These are phyloP conservation scores for Karstenula rhodostoma DNA, from an alignment of 2,329 filamentous ascomycete genomes.

Conservation along the genomic window DNA sequence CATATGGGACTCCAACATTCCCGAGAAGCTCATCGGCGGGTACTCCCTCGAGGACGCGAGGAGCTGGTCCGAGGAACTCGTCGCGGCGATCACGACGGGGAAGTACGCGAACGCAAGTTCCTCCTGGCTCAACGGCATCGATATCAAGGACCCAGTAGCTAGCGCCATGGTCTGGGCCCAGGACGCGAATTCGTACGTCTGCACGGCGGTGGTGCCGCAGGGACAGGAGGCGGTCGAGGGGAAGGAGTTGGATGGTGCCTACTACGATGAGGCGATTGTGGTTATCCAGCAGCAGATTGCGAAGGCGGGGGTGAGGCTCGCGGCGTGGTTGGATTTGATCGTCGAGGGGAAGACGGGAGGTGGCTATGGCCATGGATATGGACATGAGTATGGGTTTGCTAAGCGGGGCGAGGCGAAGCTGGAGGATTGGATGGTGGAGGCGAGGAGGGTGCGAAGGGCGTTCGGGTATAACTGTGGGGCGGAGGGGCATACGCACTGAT, in stretches of 20 bases:
- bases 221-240: slow-evolving; percentile 47
- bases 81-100: slow-evolving; percentile 50
- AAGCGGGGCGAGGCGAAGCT: slow-evolving; percentile 26
- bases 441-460: slow-evolving; percentile 34
- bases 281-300: slow-evolving; percentile 55
- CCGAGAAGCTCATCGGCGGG: slow-evolving; percentile 52
- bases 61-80: slow-evolving; percentile 50
- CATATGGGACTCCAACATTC: slow-evolving; percentile 56
- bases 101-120: slow-evolving; percentile 42
- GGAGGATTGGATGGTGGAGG: slow-evolving; percentile 40
- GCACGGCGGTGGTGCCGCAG: slow-evolving; percentile 51
- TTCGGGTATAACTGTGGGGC: slow-evolving; percentile 38
- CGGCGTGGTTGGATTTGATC: slow-evolving; percentile 42
- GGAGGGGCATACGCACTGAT: slow-evolving; percentile 35
- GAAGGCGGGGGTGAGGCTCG: slow-evolving; percentile 47
- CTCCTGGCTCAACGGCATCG: slow-evolving; percentile 49
- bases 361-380: slow-evolving; percentile 9
- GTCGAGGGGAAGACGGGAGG: slow-evolving; percentile 29
- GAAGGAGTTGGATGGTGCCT: slow-evolving; percentile 49
- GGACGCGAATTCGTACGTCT: slow-evolving; percentile 55
- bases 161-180: slow-evolving; percentile 53
- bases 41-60: slow-evolving; percentile 49
- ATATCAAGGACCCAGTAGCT: slow-evolving; percentile 44
- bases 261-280: slow-evolving; percentile 48
- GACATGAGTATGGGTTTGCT: slow-evolving; percentile 11